Evolutionary conservation across 495 filamentous ascomycete species (phyloP), one percentile per base, ranked within the genome.

Genomic region (Evansstolkia leycettana): DNA sequence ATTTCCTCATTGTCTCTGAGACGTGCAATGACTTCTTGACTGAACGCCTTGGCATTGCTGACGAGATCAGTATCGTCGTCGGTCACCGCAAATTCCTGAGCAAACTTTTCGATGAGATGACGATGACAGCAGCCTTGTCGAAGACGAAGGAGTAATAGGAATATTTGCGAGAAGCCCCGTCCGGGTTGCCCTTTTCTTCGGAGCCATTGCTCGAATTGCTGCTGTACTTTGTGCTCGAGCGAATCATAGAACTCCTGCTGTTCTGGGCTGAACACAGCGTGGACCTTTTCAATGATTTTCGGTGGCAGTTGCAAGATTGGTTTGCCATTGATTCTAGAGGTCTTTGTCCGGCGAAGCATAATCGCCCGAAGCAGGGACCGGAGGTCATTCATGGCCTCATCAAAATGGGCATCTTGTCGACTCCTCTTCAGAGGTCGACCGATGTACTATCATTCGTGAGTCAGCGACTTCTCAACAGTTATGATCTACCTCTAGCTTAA

Each of bases 61-160:
- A 75, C 34, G 59, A 87, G 77, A 19, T 77, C 64, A 5, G 86
- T 73, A 5, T 73, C 64, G 1, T 76, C 71, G 2, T 66, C 55
- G 33, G 55, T 59, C n/a, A 65, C 55, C 31, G 55, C 58, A 12
- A 65, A 28, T 36, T 75, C 62, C 15, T 64, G 48, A 19, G 75
- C 76, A 42, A 82, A 76, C 38, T 89, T 86, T 8, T 64, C 68
- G 34, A 92, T 87, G n/a, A 98, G 63, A 51, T 92, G 83, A 1
- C 88, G 87, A 55, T 98, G 90, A 45, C 86, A 93, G 48, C 84
- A 90, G 19, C 82, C 82, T 57, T 98, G 90, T 31, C 63, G 55
- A 20, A 98, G 72, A 10, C 89, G 82, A 9, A 98, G 67, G 30
- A 98, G 70, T 15, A 94, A 68, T 18, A 92, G 80, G 12, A 95